A percentile compares a stretch with the other conserved stretches of the same genome.
These are phyloP conservation scores for Penicillium chermesinum DNA, from an alignment of 495 filamentous ascomycete species.

Conservation along the genomic window DNA sequence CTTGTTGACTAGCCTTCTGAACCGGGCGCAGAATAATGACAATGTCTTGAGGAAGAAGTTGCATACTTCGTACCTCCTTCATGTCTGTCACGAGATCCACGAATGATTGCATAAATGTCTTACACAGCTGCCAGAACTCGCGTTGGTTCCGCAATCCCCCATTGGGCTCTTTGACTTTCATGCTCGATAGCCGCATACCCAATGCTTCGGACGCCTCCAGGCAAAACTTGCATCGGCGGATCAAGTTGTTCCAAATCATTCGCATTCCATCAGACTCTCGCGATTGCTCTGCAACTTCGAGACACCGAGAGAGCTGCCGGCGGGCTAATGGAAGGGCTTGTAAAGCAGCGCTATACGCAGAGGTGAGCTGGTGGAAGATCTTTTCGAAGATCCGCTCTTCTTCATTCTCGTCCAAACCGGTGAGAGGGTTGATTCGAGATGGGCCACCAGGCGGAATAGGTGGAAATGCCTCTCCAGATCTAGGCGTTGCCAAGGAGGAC, in stretches of 20 bases:
- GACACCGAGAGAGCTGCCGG: constrained; percentile 51
- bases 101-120: constrained; percentile 70
- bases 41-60: constrained; percentile 62
- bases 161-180: constrained; percentile 78
- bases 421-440: constrained; percentile 48
- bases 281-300: constrained; percentile 43
- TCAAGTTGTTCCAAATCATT: constrained; percentile 64
- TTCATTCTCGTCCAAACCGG: constrained; percentile 58
- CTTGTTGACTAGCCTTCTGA: constrained; percentile 70
- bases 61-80: constrained; percentile 59
- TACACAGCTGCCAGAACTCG: constrained; percentile 79
- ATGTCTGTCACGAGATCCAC: constrained; percentile 66
- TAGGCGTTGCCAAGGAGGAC: constrained; percentile 57
- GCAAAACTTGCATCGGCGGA: constrained; percentile 58
- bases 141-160: constrained; percentile 62
- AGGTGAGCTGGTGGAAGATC: constrained; percentile 67
- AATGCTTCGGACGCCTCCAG: constrained; percentile 62
- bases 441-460: constrained; percentile 43
- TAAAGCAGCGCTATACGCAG: constrained; percentile 61
- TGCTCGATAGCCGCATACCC: constrained; percentile 64
- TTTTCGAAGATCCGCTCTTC: constrained; percentile 75
- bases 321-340: constrained; percentile 61
- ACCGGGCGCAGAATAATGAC: constrained; percentile 68
- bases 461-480: constrained; percentile 74
- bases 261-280: constrained; percentile 47